Evolutionary conservation across 2,329 filamentous ascomycete genomes (phyloP), one percentile per base, ranked within the genome.

Genomic region (Alternaria dauci): DNA sequence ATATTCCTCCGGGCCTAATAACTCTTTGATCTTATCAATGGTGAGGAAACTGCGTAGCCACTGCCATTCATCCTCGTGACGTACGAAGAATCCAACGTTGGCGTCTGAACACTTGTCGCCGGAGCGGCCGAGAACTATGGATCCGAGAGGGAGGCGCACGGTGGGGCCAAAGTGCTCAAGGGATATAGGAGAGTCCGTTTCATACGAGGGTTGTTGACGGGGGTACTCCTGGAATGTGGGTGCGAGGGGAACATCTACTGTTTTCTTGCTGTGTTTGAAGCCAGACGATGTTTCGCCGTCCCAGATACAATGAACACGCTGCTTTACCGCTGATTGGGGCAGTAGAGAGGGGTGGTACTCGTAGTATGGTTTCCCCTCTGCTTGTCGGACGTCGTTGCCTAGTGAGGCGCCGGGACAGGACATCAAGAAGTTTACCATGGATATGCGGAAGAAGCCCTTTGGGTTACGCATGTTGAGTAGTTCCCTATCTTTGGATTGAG

Each of bases 401-500:
- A 72, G 63, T 5, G 63, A 68, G 2, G 78, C 80, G 2, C 80
- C 81, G 0, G 81, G 81, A 61, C 79, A 82, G 11, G 72, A 73
- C 64, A 79, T 71, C 62, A 82, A 78, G 60, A 81, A 79, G 39
- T 76, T 74, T 52, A 82, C 80, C 61, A 78, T 74, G 28, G 74
- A 75, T 38, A 78, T 76, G 32, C 77, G 71, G 55, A 80, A 75
- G 68, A 84, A 83, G 28, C 75, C 79, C 5, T 69, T 58, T 8
- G 70, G 65, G 36, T 46, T 76, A 63, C 58, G 83, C 80, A 70
- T 83, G 80, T 67, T 65, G 41, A 74, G 26, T 81, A 78, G 5
- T 80, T 71, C 72, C 28, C 79, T 77, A 9, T 79, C 71, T 1
- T 69, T 73, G 3, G 84, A 82, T 65, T 88, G 82, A 41, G 69